Conservation (phyloP, 352 stramenopile species). For the Plasmopara muralis region DNA sequence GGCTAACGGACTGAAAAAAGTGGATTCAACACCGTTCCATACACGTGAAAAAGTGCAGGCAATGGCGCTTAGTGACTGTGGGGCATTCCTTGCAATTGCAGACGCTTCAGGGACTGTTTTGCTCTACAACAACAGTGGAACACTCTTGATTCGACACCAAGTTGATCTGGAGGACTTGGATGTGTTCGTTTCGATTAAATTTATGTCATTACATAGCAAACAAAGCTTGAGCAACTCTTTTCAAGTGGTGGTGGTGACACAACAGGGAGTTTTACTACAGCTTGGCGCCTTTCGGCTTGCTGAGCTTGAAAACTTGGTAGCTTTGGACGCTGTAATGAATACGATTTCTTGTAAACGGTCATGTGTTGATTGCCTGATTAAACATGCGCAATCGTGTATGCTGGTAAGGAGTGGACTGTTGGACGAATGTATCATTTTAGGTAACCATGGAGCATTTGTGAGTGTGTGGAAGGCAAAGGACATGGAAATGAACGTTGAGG, state of each 20-base stretch:
- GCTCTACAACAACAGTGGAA: slow-evolving; percentile 26
- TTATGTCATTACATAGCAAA: slow-evolving; percentile 6
- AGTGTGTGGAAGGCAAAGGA: slow-evolving; percentile 11
- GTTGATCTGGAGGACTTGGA: slow-evolving; percentile 9
- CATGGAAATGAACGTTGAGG: slow-evolving; percentile 10
- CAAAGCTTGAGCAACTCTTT: slow-evolving; percentile 9
- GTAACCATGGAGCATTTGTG: slow-evolving; percentile 16
- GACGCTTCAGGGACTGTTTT: slow-evolving; percentile 20
- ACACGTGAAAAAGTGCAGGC: slow-evolving; percentile 13
- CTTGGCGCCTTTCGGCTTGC: slow-evolving; percentile 23
- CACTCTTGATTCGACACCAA: slow-evolving; percentile 15
- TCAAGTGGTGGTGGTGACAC: slow-evolving; percentile 29
- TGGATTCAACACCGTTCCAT: slow-evolving; percentile 14
- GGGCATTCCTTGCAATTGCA: slow-evolving; percentile 27
- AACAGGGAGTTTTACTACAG: slow-evolving; percentile 13
- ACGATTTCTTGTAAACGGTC: slow-evolving; percentile 19
- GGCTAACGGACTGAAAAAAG: neutral
- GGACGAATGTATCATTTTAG: slow-evolving; percentile 11
- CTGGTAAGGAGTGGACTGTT: slow-evolving; percentile 8
- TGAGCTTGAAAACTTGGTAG: slow-evolving; percentile 25
- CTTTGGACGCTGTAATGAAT: slow-evolving; percentile 14
- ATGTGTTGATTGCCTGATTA: slow-evolving; percentile 13
- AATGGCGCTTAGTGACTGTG: slow-evolving; percentile 32
- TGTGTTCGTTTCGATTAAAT: slow-evolving; percentile 13
- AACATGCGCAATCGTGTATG: slow-evolving; percentile 13